phyloP scores from a whole-genome alignment of 805 yeast genomes.

The Metschnikowia arizonensis region DNA sequence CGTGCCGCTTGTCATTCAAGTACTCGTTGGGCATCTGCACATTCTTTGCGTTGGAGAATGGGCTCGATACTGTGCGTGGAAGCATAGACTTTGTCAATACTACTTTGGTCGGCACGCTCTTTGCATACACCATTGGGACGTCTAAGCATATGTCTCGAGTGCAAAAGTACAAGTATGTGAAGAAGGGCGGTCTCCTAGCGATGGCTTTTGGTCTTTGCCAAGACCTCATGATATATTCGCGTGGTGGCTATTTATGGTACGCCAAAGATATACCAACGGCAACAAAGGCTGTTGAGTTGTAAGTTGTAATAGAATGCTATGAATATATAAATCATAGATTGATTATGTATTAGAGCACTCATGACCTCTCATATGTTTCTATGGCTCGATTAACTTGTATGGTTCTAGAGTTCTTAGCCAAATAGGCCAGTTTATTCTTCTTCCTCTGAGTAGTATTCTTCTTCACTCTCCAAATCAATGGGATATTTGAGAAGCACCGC shows the following conservation, averaged over 20 bases:
- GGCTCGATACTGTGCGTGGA: conserved; percentile 48
- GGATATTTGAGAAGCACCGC: conserved; percentile 87
- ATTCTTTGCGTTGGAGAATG: conserved; percentile 60
- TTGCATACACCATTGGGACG: conserved; percentile 52
- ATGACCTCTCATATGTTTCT: no score
- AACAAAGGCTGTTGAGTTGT: neutral
- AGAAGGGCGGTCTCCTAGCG: conserved; percentile 58
- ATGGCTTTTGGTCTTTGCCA: conserved; percentile 59
- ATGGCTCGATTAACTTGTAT: no score
- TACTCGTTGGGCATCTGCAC: conserved; percentile 43
- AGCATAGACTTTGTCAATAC: conserved; percentile 61
- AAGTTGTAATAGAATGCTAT: no score
- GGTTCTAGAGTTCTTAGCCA: no score
- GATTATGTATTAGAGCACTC: no score
- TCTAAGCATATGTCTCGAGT: conserved; percentile 38
- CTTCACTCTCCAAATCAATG: conserved; percentile 70
- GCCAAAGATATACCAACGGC: neutral
- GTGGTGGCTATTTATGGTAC: conserved; percentile 71
- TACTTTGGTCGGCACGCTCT: conserved; percentile 48
- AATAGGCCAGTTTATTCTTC: neutral
- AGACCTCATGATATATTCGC: conserved; percentile 52
- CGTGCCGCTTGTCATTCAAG: conserved; percentile 35
- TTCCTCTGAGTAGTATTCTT: conserved; percentile 43
- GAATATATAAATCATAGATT: no score
- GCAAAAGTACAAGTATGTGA: conserved; percentile 41